These are phyloP conservation scores for Pichia cabralensis DNA, from an alignment of 805 yeast species.

Conservation along the genomic window DNA sequence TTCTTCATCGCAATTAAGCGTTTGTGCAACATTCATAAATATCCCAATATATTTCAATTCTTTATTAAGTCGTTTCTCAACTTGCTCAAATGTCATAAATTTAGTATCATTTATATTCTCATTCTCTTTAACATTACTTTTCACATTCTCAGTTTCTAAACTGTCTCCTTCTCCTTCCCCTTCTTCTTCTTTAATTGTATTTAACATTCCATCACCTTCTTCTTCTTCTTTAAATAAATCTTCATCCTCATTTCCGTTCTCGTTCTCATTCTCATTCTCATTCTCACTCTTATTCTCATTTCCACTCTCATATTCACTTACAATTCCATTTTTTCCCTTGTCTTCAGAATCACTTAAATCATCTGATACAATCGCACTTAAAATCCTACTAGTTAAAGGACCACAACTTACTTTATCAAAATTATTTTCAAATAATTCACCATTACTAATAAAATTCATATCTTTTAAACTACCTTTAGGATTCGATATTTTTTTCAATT, in stretches of 20 bases:
- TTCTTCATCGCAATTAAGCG: slow-evolving; percentile 26
- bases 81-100: slow-evolving; percentile 67
- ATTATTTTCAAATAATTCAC: slow-evolving; percentile 43
- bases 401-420: slow-evolving; percentile 64
- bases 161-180: too few species aligned
- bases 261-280: neutral
- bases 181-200: too few species aligned
- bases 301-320: too few species aligned
- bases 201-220: too few species aligned
- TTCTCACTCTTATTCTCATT: too few species aligned
- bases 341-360: slow-evolving; percentile 14
- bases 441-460: slow-evolving; percentile 22
- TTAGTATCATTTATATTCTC: slow-evolving; percentile 7
- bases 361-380: slow-evolving; percentile 66
- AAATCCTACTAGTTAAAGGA: slow-evolving; percentile 73
- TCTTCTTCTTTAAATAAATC: too few species aligned
- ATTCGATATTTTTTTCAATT: slow-evolving; percentile 16
- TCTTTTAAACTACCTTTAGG: slow-evolving; percentile 55
- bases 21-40: slow-evolving; percentile 50
- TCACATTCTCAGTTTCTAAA: neutral
- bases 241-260: neutral
- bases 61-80: slow-evolving; percentile 81
- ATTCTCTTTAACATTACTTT: slow-evolving; percentile 11
- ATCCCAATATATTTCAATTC: slow-evolving; percentile 89
- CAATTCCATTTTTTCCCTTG: too few species aligned